A percentile compares a stretch with the other conserved stretches of the same genome.
Evolutionary conservation across 2,329 filamentous ascomycete genomes (phyloP).

Genomic region (Fulvia fulva): DNA sequence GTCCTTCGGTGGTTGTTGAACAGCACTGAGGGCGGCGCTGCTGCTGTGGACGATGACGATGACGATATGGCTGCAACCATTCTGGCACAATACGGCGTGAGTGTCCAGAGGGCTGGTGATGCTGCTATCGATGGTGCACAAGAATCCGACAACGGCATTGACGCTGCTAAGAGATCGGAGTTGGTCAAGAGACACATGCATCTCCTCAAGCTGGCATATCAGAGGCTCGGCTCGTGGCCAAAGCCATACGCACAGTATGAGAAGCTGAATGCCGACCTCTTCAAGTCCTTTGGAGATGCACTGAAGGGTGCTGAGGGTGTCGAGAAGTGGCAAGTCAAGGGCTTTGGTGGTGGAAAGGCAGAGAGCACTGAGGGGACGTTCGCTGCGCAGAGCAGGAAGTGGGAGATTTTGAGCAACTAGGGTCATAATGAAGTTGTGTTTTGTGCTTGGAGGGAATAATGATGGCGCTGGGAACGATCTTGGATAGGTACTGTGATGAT

Average conservation of each 20-base stretch:
- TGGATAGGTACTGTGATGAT: background rate
- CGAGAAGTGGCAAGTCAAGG: conserved; percentile 48
- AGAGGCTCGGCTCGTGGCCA: conserved; percentile 43
- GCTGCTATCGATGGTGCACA: conserved; percentile 1
- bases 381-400: conserved; percentile 27
- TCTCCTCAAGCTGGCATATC: conserved; percentile 38
- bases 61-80: conserved; percentile 38
- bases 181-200: conserved; percentile 37
- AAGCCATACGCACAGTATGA: conserved; percentile 50
- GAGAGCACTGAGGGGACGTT: conserved; percentile 39
- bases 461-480: background rate
- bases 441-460: background rate
- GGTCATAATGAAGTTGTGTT: background rate
- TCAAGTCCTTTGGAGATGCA: conserved; percentile 37
- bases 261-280: conserved; percentile 44
- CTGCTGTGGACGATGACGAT: conserved; percentile 33
- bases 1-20: conserved; percentile 28
- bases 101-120: conserved; percentile 26
- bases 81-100: conserved; percentile 35
- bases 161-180: conserved; percentile 26
- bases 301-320: conserved; percentile 44
- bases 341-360: conserved; percentile 46
- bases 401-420: conserved; percentile 26
- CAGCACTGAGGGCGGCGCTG: conserved; percentile 26
- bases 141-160: conserved; percentile 6